Evolutionary conservation across 176 grass and related monocot species (phyloP), one percentile per base, ranked within the genome.

Genomic region (Musa acuminata): DNA sequence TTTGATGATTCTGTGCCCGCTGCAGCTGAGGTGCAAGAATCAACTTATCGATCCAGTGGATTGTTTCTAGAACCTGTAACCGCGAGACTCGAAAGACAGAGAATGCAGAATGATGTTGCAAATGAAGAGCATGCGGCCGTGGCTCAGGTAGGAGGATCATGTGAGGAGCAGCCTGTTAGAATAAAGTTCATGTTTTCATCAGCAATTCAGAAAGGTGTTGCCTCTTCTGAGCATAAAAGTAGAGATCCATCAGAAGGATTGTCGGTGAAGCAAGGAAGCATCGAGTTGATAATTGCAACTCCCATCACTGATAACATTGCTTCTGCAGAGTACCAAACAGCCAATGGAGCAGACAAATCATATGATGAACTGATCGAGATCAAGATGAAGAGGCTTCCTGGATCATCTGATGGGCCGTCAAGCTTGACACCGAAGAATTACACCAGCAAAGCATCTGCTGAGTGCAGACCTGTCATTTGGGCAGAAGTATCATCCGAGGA

Each of bases 1-100:
- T 78, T 80, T 55, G 69, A 62, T 24, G 64, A 77, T 59, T 83
- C 77, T 35, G 29, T 35, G 29, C 29, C 3, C 3, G 3, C 29
- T 35, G 29, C 29, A 35, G 29, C 29, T 35, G 29, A 35, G 29
- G 29, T 35, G 29, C 29, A 35, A 35, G 29, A 35, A 35, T 35
- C 29, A 35, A 35, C 29, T 5, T 2, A 29, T 29, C 2, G 27
- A 29, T 29, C 27, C 27, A 2, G 27, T 29, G 29, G 29, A 35
- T 35, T 5, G 29, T 35, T 35, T 35, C 29, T 4, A 35, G 29
- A 35, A 4, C 29, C 3, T 5, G 29, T 35, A 35, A 5, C 29
- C 3, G 29, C 29, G 4, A 35, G 29, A 35, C 29, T 35, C 29
- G 29, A 35, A 35, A 35, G 29, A 35, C 29, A 35, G 29, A 35